Base-by-base conservation (phyloP, 2,329 filamentous ascomycete genomes). In the Ascosphaera apis region DNA sequence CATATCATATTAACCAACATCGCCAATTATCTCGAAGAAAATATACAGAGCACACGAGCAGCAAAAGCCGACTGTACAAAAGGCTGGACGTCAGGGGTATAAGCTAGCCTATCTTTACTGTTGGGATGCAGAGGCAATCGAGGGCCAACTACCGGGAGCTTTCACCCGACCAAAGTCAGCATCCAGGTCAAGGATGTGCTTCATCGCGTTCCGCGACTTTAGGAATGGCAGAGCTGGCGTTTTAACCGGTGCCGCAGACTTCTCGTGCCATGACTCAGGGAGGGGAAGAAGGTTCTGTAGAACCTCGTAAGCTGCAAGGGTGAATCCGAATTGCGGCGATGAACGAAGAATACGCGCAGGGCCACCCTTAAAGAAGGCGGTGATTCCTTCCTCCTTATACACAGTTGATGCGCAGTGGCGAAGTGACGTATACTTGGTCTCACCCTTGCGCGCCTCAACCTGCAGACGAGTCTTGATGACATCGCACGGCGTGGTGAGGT, bases 381-480 rank as follows among this genome's bases (percentile, higher is more conserved):
- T 72, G 68, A 93, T 86, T 8, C 88, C 88, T 58, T 98, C 88
- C 54, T 95, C 80, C 54, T 75, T 72, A 62, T 67, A 76, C 48
- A 98, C 79, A 11, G 81, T 91, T 47, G 59, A 59, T 27, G 88
- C 88, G 37, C 76, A 80, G 58, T 98, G 82, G 38, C 82, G 72
- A 34, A 98, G 67, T 33, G 79, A 80, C 31, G 71, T 88, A 65
- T 98, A 98, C 34, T 67, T 66, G 3, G 75, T 76, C 49, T 98
- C 86, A 43, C 88, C 88, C 65, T 95, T 95, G 44, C 88, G 78
- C 15, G 86, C 84, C 58, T 98, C 88, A 40, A 98, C 88, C 57
- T 98, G 88, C 40, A 98, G 67, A 53, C 88, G 78, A 2, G 88
- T 98, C 68, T 98, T 98, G 74, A 98, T 95, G 42, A 98, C 88